A percentile compares a stretch with the other conserved stretches of the same genome.
These are phyloP conservation scores for Lactarius hengduanensis DNA, from an alignment of 768 basidiomycete genomes.

Conservation along the genomic window DNA sequence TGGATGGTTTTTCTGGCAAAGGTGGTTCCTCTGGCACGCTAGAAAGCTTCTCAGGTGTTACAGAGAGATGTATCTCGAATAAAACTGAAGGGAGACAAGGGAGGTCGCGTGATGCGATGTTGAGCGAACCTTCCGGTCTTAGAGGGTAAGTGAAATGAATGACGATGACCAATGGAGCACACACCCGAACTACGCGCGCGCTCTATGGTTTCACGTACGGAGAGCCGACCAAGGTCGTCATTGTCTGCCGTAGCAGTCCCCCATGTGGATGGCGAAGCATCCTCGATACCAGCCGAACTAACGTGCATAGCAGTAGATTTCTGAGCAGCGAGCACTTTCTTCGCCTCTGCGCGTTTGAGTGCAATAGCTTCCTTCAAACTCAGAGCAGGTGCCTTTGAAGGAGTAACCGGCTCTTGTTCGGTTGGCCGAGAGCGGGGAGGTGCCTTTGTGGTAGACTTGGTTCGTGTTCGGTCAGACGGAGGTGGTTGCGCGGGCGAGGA, in stretches of 20 bases:
- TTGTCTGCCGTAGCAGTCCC: conserved; percentile 38
- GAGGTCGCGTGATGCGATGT: conserved; percentile 70
- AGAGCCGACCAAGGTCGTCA: conserved; percentile 61
- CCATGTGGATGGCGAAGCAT: conserved; percentile 41
- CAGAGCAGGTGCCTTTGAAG: conserved; percentile 38
- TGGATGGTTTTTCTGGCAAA: conserved; percentile 35
- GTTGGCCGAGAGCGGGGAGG: conserved; percentile 3
- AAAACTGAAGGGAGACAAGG: conserved; percentile 72
- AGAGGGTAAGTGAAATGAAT: conserved; percentile 44
- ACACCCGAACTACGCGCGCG: conserved; percentile 78
- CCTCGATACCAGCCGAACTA: conserved; percentile 45
- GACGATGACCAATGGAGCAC: conserved; percentile 31
- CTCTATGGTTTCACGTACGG: conserved; percentile 73
- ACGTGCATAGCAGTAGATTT: conserved; percentile 31
- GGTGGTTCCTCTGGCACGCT: conserved; percentile 62
- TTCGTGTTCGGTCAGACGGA: conserved; percentile 4
- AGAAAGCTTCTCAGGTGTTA: conserved; percentile 68
- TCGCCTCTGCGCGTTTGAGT: conserved; percentile 72
- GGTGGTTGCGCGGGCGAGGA: background rate
- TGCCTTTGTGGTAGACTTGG: conserved; percentile 6
- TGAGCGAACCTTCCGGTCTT: conserved; percentile 64
- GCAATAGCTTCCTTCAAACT: conserved; percentile 80
- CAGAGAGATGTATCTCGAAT: conserved; percentile 76
- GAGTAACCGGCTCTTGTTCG: conserved; percentile 23
- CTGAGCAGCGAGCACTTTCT: conserved; percentile 46